Evolutionary conservation across 2,329 filamentous ascomycete species (phyloP), one percentile per base, ranked within the genome.

Genomic region (Fusarium proliferatum): DNA sequence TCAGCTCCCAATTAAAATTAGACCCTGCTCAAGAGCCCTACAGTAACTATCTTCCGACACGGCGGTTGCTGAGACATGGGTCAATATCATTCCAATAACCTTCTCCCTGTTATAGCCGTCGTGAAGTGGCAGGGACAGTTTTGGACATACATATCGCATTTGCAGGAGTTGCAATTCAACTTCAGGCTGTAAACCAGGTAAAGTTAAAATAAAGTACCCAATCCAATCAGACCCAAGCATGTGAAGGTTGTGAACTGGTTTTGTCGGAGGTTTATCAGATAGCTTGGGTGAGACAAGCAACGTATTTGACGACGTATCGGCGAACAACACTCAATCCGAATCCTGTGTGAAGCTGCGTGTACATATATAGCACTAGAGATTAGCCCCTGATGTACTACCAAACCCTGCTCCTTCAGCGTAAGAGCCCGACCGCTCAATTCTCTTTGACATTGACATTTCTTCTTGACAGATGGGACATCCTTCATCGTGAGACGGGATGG

Each of bases 71-170:
- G 56, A 68, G 57, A 71, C 71, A 52, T 73, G 71, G 71, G 58
- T 52, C 71, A 64, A 65, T 67, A 53, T 52, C 71, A 74, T 74
- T 73, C 71, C 67, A 74, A 72, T 48, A 48, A 26, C 23, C 36
- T 41, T 39, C 61, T 67, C 66, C 67, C 51, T 68, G 49, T 45
- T 55, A 59, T 56, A 49, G 36, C 45, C 28, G 46, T 64, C 63
- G 39, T 49, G 56, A 49, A 51, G 46, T 48, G 55, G 43, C 42
- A 38, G 33, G 53, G 23, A 23, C 21, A 30, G 26, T 21, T 49
- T n/a, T 33, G 41, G 23, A 26, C 28, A n/a, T 42, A 16, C 42
- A 43, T 30, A 64, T 41, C 21, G 17, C 30, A 52, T 30, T 28
- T 49, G 26, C 49, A 56, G 23, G 30, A 46, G 33, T 17, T 46